These are phyloP conservation scores for Steccherinum ochraceum DNA, from an alignment of 768 basidiomycete genomes.

Conservation along the genomic window DNA sequence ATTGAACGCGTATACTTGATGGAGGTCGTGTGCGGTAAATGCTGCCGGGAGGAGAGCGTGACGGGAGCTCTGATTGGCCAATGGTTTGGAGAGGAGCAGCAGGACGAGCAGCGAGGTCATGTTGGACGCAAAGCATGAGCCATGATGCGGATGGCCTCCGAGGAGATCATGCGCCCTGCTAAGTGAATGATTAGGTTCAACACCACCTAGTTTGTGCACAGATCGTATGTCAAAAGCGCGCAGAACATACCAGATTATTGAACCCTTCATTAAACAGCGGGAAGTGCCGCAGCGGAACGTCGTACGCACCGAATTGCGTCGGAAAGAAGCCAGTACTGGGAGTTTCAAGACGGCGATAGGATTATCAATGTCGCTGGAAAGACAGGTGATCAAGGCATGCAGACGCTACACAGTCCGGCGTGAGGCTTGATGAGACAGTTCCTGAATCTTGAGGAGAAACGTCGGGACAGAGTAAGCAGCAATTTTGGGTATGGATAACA, in stretches of 20 bases:
- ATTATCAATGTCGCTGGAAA: neutral
- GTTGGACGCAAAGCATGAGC: neutral
- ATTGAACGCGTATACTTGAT: neutral
- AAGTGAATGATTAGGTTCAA: neutral
- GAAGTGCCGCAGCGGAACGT: neutral
- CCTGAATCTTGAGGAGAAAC: neutral
- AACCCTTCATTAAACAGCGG: too few species aligned
- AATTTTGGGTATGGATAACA: too few species aligned
- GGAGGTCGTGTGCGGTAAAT: neutral
- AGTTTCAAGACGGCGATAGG: neutral
- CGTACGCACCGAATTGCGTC: neutral
- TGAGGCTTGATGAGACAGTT: neutral
- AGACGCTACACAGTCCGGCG: neutral
- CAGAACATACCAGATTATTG: neutral
- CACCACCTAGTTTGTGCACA: neutral
- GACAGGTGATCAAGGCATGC: neutral
- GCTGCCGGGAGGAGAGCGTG: neutral
- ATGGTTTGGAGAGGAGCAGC: neutral
- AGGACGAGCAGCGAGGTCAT: neutral
- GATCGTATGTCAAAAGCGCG: neutral
- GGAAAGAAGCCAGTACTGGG: neutral
- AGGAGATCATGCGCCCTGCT: neutral
- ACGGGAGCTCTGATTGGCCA: neutral
- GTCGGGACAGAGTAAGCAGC: neutral
- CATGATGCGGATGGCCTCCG: neutral